These are phyloP conservation scores for Saccharomycopsis sp. DNA, from an alignment of 805 yeast species.

Conservation along the genomic window DNA sequence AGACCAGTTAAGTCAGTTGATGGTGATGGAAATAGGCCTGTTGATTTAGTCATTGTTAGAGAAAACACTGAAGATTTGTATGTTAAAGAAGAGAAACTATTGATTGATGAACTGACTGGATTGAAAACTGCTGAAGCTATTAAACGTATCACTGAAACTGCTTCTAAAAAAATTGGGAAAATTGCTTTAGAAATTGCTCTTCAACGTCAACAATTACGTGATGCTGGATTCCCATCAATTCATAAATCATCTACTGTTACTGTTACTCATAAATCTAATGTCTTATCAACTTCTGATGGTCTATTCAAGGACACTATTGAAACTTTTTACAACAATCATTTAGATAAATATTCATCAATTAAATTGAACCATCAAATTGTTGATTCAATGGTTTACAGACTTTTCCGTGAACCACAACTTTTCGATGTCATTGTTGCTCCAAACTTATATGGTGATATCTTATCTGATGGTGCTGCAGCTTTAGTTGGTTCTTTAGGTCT, in stretches of 20 bases:
- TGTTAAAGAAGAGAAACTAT: slow-evolving; percentile 84
- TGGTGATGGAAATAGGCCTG: slow-evolving; percentile 71
- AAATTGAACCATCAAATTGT: slow-evolving; percentile 91
- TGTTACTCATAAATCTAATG: slow-evolving; percentile 95
- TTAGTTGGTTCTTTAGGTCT: slow-evolving; percentile 96
- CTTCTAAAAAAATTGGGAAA: slow-evolving; percentile 78
- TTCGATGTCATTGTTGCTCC: slow-evolving; percentile 99
- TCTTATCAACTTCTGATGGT: slow-evolving; percentile 87
- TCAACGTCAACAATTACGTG: slow-evolving; percentile 78
- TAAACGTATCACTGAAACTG: slow-evolving; percentile 88
- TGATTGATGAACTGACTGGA: slow-evolving; percentile 63
- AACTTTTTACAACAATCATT: slow-evolving; percentile 40
- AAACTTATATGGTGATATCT: slow-evolving; percentile 93
- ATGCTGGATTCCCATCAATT: slow-evolving; percentile 48
- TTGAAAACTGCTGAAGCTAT: slow-evolving; percentile 93
- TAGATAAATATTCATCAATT: slow-evolving; percentile 42
- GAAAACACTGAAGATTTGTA: slow-evolving; percentile 98
- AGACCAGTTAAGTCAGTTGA: slow-evolving; percentile 95
- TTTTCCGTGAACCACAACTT: slow-evolving; percentile 97
- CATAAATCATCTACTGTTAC: slow-evolving; percentile 54
- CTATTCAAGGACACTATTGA: slow-evolving; percentile 86
- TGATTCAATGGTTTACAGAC: slow-evolving; percentile 97
- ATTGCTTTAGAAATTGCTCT: slow-evolving; percentile 91
- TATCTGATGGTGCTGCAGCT: slow-evolving; percentile 98
- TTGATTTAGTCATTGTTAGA: slow-evolving; percentile 96